Evolutionary conservation across 2,329 filamentous ascomycete genomes (phyloP).

Genomic region (Rhynchosporium graminicola): DNA sequence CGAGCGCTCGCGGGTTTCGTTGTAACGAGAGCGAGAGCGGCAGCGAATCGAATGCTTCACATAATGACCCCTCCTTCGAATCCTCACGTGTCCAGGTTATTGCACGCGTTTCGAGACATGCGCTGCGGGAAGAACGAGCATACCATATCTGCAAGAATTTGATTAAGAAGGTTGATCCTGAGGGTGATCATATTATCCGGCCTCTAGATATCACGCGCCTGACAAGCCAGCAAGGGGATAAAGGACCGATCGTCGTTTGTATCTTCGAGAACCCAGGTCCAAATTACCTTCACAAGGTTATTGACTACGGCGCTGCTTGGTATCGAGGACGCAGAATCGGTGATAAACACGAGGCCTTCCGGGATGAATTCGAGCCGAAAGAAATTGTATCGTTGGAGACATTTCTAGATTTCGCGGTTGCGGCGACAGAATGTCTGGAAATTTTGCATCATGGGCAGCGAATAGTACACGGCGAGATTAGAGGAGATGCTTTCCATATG

Average conservation of each 20-base stretch:
- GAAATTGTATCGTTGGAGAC: constrained; percentile 68
- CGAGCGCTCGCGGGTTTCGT: constrained; percentile 15
- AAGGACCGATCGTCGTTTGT: constrained; percentile 70
- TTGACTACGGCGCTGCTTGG: constrained; percentile 78
- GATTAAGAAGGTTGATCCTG: constrained; percentile 68
- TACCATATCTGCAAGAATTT: constrained; percentile 80
- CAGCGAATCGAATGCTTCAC: constrained; percentile 31
- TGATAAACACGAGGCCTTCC: constrained; percentile 44
- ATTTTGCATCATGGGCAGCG: constrained; percentile 87
- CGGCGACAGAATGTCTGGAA: constrained; percentile 82
- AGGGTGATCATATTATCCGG: constrained; percentile 74
- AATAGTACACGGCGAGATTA: constrained; percentile 86
- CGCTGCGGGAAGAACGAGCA: constrained; percentile 80
- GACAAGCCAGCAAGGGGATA: constrained; percentile 66
- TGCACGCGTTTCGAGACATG: constrained; percentile 80
- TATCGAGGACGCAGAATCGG: constrained; percentile 58
- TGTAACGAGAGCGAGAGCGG: constrained; percentile 29
- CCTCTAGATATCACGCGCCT: constrained; percentile 79
- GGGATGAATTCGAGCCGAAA: constrained; percentile 47
- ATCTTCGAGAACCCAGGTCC: constrained; percentile 78
- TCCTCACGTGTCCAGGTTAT: constrained; percentile 55
- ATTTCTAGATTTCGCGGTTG: constrained; percentile 90
- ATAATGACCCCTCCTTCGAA: constrained; percentile 25
- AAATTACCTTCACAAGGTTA: constrained; percentile 69
- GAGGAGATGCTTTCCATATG: constrained; percentile 89